Evolutionary conservation across 2,329 filamentous ascomycete genomes (phyloP).

Genomic region (Epichloe hybrida): DNA sequence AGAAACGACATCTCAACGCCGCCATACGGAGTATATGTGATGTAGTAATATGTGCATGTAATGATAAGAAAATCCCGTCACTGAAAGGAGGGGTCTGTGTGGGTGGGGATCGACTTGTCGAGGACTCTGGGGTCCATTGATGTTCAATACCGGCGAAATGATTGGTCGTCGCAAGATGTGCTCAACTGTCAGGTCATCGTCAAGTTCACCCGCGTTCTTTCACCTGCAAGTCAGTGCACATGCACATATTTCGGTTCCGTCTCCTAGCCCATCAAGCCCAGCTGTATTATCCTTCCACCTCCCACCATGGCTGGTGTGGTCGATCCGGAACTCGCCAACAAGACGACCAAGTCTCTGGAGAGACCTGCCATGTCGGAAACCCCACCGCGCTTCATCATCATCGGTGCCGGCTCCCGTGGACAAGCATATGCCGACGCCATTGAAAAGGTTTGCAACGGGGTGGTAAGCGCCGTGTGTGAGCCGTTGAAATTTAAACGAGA

Average conservation of each 20-base stretch:
- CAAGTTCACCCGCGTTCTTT: too few relatives aligned
- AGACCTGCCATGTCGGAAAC: slow-evolving; percentile 31
- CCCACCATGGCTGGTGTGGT: slow-evolving; percentile 11
- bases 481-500: slow-evolving; percentile 64
- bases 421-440: slow-evolving; percentile 60
- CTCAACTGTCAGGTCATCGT: too few relatives aligned
- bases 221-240: too few relatives aligned
- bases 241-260: too few relatives aligned
- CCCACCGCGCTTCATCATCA: slow-evolving; percentile 58
- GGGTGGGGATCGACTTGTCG: too few relatives aligned
- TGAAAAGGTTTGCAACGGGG: slow-evolving; percentile 47
- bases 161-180: slow-evolving; percentile 3
- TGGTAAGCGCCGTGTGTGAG: slow-evolving; percentile 69
- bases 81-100: too few relatives aligned
- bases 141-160: slow-evolving; percentile 6
- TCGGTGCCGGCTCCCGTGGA: slow-evolving; percentile 73
- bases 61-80: too few relatives aligned
- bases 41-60: too few relatives aligned
- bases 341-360: slow-evolving; percentile 18
- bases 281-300: too few relatives aligned
- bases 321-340: slow-evolving; percentile 13
- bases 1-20: background rate
- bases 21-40: too few relatives aligned
- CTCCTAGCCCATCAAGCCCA: background rate
- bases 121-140: background rate